These are phyloP conservation scores for Ophiocordyceps camponoti-floridani DNA, from an alignment of 2,329 filamentous ascomycete genomes.

Conservation along the genomic window DNA sequence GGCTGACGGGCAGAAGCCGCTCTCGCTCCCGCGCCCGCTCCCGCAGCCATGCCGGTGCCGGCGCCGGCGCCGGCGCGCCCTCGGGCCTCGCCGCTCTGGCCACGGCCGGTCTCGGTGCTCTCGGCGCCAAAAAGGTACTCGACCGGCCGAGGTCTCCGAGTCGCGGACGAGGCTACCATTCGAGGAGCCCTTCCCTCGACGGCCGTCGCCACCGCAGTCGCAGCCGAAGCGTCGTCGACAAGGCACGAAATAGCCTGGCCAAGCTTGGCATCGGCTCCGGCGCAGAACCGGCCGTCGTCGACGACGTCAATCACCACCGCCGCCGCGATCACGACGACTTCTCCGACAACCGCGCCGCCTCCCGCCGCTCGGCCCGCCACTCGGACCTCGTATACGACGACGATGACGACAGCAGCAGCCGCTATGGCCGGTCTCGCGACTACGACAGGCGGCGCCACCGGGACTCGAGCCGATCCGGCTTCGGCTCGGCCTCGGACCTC, in stretches of 20 bases:
- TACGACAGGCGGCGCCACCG: slow-evolving; percentile 18
- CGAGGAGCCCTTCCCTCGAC: slow-evolving; percentile 24
- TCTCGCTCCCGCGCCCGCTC: slow-evolving; percentile 51
- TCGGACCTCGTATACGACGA: slow-evolving; percentile 28
- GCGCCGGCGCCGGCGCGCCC: slow-evolving; percentile 16
- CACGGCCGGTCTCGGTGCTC: slow-evolving; percentile 40
- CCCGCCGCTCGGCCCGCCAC: slow-evolving; percentile 20
- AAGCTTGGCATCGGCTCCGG: slow-evolving; percentile 41
- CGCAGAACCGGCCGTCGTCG: slow-evolving; percentile 15
- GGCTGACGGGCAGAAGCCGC: slow-evolving; percentile 42
- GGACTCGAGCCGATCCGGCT: slow-evolving; percentile 23
- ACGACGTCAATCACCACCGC: slow-evolving; percentile 20
- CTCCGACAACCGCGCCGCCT: slow-evolving; percentile 16
- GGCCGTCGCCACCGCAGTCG: slow-evolving; percentile 29
- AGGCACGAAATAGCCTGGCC: slow-evolving; percentile 40
- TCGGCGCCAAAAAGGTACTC: slow-evolving; percentile 42
- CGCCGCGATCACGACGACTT: slow-evolving; percentile 26
- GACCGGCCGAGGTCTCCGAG: slow-evolving; percentile 35
- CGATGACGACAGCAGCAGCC: slow-evolving; percentile 20
- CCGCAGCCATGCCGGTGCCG: slow-evolving; percentile 16
- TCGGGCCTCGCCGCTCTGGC: slow-evolving; percentile 43
- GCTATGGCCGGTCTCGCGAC: slow-evolving; percentile 20
- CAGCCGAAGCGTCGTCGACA: slow-evolving; percentile 48
- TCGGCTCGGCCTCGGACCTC: slow-evolving; percentile 34
- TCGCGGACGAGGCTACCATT: slow-evolving; percentile 28